Evolutionary conservation across 169 alveolate species (phyloP).

Genomic region (Neospora caninum): DNA sequence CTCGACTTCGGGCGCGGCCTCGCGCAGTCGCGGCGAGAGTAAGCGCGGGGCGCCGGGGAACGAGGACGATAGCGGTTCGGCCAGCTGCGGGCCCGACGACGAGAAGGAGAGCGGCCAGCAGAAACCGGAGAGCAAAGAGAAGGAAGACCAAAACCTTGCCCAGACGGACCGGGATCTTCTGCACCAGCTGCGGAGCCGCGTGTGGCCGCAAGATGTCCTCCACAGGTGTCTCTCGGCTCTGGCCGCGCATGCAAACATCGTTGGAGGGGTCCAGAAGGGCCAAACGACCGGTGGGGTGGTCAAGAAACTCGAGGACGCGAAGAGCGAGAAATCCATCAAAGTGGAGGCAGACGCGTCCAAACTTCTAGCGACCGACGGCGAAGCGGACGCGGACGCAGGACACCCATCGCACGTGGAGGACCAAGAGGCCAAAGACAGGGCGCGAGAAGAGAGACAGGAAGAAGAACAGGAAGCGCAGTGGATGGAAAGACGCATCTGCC

Average conservation of each 20-base stretch:
- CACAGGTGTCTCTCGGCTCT: constrained; percentile 2
- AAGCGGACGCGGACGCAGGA: not conserved
- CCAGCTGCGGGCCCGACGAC: not conserved
- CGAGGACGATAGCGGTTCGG: not conserved
- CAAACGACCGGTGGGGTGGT: not conserved
- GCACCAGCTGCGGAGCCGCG: constrained; percentile 6
- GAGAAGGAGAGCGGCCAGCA: not conserved
- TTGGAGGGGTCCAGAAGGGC: not conserved
- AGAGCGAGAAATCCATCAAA: not conserved
- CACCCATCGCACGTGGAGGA: not conserved
- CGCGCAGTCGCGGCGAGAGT: not conserved
- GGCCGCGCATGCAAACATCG: not conserved
- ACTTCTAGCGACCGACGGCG: no score
- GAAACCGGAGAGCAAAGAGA: not conserved
- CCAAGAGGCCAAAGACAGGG: not conserved
- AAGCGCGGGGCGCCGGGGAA: not conserved
- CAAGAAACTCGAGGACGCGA: not conserved
- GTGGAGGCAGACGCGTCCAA: not conserved
- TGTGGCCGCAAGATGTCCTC: constrained; percentile 22
- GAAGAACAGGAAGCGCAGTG: constrained; percentile 19
- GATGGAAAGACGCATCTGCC: constrained; percentile 26
- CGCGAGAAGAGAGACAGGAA: not conserved
- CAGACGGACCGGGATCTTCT: not conserved
- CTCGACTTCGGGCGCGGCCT: not conserved
- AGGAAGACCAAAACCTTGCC: not conserved